Percentiles rank a stretch among this genome's conserved stretches.
phyloP scores from a whole-genome alignment of 306 rosid species.

The Senna tora region DNA sequence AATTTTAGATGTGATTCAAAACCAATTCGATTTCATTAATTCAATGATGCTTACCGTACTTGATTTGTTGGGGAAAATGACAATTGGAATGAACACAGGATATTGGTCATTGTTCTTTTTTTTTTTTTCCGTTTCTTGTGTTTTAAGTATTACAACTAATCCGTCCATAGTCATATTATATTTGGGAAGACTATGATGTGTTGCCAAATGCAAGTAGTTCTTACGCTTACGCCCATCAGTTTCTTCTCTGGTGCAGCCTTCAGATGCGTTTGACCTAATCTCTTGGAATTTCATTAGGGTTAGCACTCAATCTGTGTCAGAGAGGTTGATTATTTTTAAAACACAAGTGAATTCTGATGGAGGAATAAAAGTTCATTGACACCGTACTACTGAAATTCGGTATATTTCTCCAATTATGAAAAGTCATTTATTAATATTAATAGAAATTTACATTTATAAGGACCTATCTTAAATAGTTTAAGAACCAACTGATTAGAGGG shows the following conservation, averaged over 20 bases:
- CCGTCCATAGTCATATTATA: not conserved
- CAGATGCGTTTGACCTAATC: not conserved
- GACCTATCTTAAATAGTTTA: too few relatives aligned
- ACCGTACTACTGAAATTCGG: too few relatives aligned
- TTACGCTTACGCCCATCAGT: not conserved
- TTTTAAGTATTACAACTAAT: not conserved
- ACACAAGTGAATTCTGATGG: too few relatives aligned
- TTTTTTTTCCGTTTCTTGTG: not conserved
- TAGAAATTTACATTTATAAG: too few relatives aligned
- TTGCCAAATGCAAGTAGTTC: not conserved
- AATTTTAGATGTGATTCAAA: too few relatives aligned
- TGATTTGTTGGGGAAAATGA: constrained; percentile 7
- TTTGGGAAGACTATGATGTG: constrained; percentile 11
- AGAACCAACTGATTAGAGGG: too few relatives aligned
- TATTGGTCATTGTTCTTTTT: not conserved
- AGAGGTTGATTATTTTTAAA: too few relatives aligned
- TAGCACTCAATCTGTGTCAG: not conserved
- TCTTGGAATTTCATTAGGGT: not conserved
- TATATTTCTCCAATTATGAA: too few relatives aligned
- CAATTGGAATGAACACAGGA: not conserved
- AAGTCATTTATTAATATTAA: too few relatives aligned
- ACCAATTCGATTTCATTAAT: not conserved
- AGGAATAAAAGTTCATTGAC: too few relatives aligned
- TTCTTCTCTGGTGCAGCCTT: not conserved
- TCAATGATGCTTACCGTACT: not conserved